Percentiles rank a stretch among this genome's conserved stretches.
Conservation (phyloP, 108 stramenopile genomes). For the Heterococcus sp. region DNA sequence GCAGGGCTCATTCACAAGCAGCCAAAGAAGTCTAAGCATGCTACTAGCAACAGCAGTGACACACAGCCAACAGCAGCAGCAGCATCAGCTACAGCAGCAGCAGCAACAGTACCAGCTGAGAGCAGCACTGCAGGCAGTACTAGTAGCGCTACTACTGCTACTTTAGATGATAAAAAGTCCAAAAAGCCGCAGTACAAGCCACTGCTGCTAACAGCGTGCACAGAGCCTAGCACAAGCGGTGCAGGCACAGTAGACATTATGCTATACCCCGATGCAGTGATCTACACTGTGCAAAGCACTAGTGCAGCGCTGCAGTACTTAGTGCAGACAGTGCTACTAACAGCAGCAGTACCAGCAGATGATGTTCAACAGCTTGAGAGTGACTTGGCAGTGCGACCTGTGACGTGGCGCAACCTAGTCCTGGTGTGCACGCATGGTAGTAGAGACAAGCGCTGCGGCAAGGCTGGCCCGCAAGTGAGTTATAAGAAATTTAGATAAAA, state of each 20-base stretch:
- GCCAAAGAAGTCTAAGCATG: slow-evolving; percentile 2
- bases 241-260: slow-evolving; percentile 27
- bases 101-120: no score
- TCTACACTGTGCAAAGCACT: not conserved
- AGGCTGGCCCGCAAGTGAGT: slow-evolving; percentile 48
- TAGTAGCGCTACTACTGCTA: no score
- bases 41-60: not conserved
- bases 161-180: no score
- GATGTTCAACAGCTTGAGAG: no score
- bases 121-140: no score
- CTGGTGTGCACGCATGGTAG: slow-evolving; percentile 49
- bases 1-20: slow-evolving; percentile 27
- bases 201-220: slow-evolving; percentile 27
- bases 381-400: not conserved
- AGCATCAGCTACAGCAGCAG: not conserved
- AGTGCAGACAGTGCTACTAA: not conserved
- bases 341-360: not conserved
- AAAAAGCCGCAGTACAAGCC: no score
- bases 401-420: slow-evolving; percentile 28
- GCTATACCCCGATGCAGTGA: slow-evolving; percentile 29
- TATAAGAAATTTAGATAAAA: not conserved
- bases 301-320: not conserved
- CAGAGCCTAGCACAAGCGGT: slow-evolving; percentile 15
- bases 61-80: not conserved
- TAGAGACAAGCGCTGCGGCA: slow-evolving; percentile 50